Base-by-base conservation (phyloP, 768 basidiomycete species). In the Phaeolepiota aurea region DNA sequence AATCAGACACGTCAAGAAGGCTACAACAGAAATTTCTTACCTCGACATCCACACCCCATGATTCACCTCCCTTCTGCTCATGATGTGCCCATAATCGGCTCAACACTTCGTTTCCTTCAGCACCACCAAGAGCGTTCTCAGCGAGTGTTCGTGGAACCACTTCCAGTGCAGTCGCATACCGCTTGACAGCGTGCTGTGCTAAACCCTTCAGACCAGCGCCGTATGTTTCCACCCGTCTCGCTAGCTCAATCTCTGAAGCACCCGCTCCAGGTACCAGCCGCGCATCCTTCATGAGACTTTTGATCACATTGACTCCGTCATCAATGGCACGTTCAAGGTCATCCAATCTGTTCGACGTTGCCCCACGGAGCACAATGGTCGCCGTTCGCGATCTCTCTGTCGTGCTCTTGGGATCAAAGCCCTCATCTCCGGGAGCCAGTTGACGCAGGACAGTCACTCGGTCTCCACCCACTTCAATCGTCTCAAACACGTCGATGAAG, bases 251-350 rank as follows among this genome's bases (percentile, higher is more conserved):
- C 66, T 99, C 96, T 19, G 84, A 79, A 1, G 96, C 89, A 9
- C 94, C 96, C 4, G 92, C 96, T 3, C 96, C 96, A 4, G 96
- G 84, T 1, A 98, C 87, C 44, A 97, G 68, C 34, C 93, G 68
- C 19, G 82, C 71, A 52, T 99, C 94, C 58, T 93, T 92, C 54
- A 99, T 63, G 48, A 99, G 60, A 20, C 85, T 74, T 62, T 97
- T 92, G 65, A 99, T 86, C 32, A 94, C 94, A 62, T 88, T 92
- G 48, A 93, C 91, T 19, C 94, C 96, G 52, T 98, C 93, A 56
- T 98, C 96, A 35, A 99, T 72, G 20, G 94, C 92, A 19, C 96
- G 77, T 61, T 99, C 94, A 22, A 99, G 76, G 58, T 98, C 96
- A 55, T 99, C 96, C 36, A 98, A 64, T 48, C 82, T 82, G 64